Percentiles rank a stretch among this genome's conserved stretches.
Evolutionary conservation across 1,139 yeast genomes (phyloP).

Genomic region (Kodamaea sp.): DNA sequence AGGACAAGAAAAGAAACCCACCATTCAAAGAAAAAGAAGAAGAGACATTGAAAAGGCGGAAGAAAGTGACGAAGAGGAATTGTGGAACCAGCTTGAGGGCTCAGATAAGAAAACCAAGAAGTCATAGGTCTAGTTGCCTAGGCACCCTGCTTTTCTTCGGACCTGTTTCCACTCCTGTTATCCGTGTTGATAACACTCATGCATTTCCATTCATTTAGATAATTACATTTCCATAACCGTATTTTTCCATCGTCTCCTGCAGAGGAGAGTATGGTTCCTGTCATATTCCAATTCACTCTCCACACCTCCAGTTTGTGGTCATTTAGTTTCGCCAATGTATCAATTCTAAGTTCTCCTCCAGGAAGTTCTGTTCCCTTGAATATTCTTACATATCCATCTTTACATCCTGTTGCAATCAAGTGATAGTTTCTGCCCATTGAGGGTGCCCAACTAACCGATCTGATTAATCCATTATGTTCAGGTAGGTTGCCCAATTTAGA

Average conservation of each 20-base stretch:
- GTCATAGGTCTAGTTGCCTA: conserved; percentile 11
- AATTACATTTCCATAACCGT: conserved; percentile 87
- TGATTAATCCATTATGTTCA: conserved; percentile 82
- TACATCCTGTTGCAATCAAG: conserved; percentile 90
- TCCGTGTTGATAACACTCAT: conserved; percentile 85
- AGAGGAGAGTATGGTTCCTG: conserved; percentile 89
- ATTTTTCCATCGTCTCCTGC: conserved; percentile 96
- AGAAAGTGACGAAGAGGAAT: conserved; percentile 37
- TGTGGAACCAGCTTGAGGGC: conserved; percentile 40
- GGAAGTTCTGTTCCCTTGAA: conserved; percentile 61
- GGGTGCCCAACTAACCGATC: conserved; percentile 97
- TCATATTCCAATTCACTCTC: conserved; percentile 92
- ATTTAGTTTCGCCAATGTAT: conserved; percentile 44
- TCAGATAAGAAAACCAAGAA: conserved; percentile 24
- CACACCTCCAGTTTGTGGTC: conserved; percentile 92
- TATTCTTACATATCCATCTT: conserved; percentile 88
- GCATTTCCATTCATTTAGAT: conserved; percentile 85
- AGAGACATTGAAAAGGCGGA: conserved; percentile 28
- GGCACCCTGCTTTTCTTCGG: conserved; percentile 2
- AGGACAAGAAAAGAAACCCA: conserved; percentile 14
- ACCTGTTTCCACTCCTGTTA: conserved; percentile 18
- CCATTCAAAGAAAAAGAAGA: conserved; percentile 17
- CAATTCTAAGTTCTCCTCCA: conserved; percentile 36
- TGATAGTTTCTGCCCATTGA: conserved; percentile 91
- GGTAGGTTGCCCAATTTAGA: conserved; percentile 48